A percentile compares a stretch with the other conserved stretches of the same genome.
Evolutionary conservation across 192 early-diverging fungal species (phyloP).

Genomic region (Dissophora ornata): DNA sequence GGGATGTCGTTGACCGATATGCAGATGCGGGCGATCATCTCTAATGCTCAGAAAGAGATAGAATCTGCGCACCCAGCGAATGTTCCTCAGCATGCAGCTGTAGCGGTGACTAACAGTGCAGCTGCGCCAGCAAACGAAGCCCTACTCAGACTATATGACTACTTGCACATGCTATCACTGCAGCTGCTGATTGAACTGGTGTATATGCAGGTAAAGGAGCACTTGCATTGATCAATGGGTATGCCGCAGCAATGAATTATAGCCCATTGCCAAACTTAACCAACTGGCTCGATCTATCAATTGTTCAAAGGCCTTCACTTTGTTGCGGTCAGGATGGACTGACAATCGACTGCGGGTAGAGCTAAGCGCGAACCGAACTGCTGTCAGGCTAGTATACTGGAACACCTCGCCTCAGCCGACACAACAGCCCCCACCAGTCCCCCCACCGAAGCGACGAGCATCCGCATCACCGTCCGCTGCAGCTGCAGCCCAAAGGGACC

Average conservation of each 20-base stretch:
- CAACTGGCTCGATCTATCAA: too few relatives aligned
- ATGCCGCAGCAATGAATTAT: too few relatives aligned
- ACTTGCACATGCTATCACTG: slow-evolving; percentile 74
- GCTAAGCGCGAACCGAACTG: slow-evolving; percentile 38
- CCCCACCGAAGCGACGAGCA: slow-evolving; percentile 24
- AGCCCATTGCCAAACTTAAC: too few relatives aligned
- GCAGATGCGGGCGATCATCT: slow-evolving; percentile 62
- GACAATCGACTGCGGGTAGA: slow-evolving; percentile 59
- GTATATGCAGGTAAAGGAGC: slow-evolving; percentile 67
- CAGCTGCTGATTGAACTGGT: slow-evolving; percentile 77
- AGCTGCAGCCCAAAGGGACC: neutral
- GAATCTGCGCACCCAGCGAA: slow-evolving; percentile 22
- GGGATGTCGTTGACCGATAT: slow-evolving; percentile 65
- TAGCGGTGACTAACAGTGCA: slow-evolving; percentile 3
- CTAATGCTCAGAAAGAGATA: slow-evolving; percentile 61
- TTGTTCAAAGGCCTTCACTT: slow-evolving; percentile 11
- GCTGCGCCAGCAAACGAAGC: slow-evolving; percentile 59
- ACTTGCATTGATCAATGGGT: too few relatives aligned
- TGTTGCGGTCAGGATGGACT: slow-evolving; percentile 58
- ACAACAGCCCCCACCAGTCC: slow-evolving; percentile 6
- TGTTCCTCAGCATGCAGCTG: neutral
- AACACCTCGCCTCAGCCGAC: slow-evolving; percentile 13
- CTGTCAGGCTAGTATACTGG: slow-evolving; percentile 60
- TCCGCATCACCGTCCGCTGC: slow-evolving; percentile 12
- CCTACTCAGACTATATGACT: slow-evolving; percentile 79